These are phyloP conservation scores for Cyphellophora europaea DNA, from an alignment of 2,329 filamentous ascomycete genomes.

Conservation along the genomic window DNA sequence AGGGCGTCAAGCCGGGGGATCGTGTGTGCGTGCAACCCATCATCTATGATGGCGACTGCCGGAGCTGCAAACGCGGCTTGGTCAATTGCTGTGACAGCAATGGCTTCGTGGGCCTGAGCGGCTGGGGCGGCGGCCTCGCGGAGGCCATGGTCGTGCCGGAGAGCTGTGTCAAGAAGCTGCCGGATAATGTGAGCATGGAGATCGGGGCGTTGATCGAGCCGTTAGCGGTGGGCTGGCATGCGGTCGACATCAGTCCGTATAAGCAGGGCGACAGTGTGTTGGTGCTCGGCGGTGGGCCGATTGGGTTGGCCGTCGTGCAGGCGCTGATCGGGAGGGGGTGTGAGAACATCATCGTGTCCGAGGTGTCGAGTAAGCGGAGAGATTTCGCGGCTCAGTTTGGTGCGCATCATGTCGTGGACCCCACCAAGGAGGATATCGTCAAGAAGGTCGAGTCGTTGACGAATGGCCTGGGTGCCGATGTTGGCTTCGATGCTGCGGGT, in stretches of 20 bases:
- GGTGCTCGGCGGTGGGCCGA: constrained; percentile 44
- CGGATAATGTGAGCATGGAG: constrained; percentile 43
- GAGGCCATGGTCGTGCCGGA: constrained; percentile 42
- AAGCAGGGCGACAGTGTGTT: constrained; percentile 37
- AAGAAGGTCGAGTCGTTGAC: constrained; percentile 22
- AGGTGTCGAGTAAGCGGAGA: constrained; percentile 38
- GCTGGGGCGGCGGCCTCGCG: constrained; percentile 42
- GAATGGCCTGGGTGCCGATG: constrained; percentile 36
- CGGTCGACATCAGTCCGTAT: constrained; percentile 40
- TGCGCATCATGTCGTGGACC: constrained; percentile 43
- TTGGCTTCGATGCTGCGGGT: constrained; percentile 45
- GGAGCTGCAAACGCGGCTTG: constrained; percentile 41
- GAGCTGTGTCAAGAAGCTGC: constrained; percentile 36
- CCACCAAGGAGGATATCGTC: constrained; percentile 39
- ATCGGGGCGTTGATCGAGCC: constrained; percentile 46
- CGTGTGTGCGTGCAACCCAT: constrained; percentile 43
- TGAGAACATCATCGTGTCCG: constrained; percentile 43
- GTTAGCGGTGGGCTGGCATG: constrained; percentile 47
- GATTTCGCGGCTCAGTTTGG: constrained; percentile 43
- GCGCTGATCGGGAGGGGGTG: constrained; percentile 32
- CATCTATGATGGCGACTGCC: constrained; percentile 45
- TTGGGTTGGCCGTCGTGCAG: constrained; percentile 42
- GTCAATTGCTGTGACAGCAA: constrained; percentile 47
- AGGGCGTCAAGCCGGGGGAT: constrained; percentile 38
- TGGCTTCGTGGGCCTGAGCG: constrained; percentile 44